A percentile compares a stretch with the other conserved stretches of the same genome.
Evolutionary conservation across 257 asterid species (phyloP).

Genomic region (Handroanthus guayacan): DNA sequence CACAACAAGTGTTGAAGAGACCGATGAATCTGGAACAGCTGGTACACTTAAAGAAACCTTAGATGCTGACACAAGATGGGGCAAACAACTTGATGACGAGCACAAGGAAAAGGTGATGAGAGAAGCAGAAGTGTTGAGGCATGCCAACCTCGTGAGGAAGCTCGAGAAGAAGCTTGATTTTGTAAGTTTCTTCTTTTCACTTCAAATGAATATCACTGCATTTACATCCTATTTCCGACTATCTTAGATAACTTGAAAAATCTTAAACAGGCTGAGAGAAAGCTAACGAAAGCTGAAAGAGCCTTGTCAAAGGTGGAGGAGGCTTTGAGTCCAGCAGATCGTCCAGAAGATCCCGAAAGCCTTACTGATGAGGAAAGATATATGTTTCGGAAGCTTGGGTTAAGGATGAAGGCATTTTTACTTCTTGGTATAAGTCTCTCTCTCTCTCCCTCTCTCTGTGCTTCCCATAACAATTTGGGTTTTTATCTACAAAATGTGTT

Average conservation of each 20-base stretch:
- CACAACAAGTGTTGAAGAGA: conserved; percentile 39
- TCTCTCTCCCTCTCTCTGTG: conserved; percentile 23
- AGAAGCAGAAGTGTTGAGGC: conserved; percentile 81
- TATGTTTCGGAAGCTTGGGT: conserved; percentile 98
- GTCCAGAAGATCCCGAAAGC: conserved; percentile 66
- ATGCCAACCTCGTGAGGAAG: conserved; percentile 79
- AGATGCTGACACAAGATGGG: conserved; percentile 89
- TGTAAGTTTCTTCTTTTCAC: conserved; percentile 56
- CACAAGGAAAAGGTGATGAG: conserved; percentile 73
- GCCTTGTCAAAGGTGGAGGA: conserved; percentile 85
- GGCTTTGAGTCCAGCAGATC: conserved; percentile 70
- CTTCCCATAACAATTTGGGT: conserved; percentile 25
- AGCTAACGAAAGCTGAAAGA: conserved; percentile 75
- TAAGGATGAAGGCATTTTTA: conserved; percentile 97
- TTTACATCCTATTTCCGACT: background rate
- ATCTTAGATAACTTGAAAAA: conserved; percentile 33
- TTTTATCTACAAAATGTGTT: conserved; percentile 24
- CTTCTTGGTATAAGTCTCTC: conserved; percentile 68
- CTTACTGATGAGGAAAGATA: conserved; percentile 93
- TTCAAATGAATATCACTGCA: conserved; percentile 1
- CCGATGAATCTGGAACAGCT: conserved; percentile 57
- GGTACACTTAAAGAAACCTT: conserved; percentile 92
- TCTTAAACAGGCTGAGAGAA: conserved; percentile 75
- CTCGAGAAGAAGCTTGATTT: conserved; percentile 78
- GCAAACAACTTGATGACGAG: conserved; percentile 63